These are phyloP conservation scores for Calocybe gambosa DNA, from an alignment of 1,284 basidiomycete genomes.

Conservation along the genomic window DNA sequence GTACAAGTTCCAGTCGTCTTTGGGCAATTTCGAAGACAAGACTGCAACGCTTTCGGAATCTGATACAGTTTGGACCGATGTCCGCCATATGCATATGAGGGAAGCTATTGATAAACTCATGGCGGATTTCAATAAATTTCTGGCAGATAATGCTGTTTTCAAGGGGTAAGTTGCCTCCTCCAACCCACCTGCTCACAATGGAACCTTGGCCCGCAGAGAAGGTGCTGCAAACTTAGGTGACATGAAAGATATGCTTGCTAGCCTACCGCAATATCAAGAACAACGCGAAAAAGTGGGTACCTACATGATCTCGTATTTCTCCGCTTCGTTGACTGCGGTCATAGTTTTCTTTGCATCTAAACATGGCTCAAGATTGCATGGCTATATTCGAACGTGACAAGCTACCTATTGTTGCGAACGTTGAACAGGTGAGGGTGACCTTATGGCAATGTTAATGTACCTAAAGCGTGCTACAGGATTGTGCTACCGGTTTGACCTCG, in stretches of 20 bases:
- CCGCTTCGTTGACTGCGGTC: not conserved
- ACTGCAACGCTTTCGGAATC: constrained; percentile 78
- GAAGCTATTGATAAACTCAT: constrained; percentile 97
- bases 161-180: constrained; percentile 50
- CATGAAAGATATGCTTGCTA: constrained; percentile 99
- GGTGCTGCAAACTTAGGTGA: constrained; percentile 90
- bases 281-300: constrained; percentile 82
- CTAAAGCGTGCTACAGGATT: constrained; percentile 49
- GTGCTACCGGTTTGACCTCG: constrained; percentile 83
- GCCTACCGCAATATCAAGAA: constrained; percentile 91
- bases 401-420: constrained; percentile 79
- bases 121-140: constrained; percentile 90
- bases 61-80: constrained; percentile 87
- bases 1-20: constrained; percentile 83
- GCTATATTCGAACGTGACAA: constrained; percentile 85
- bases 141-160: constrained; percentile 91
- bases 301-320: not conserved
- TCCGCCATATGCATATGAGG: constrained; percentile 97
- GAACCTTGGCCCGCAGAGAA: constrained; percentile 36
- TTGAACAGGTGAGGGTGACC: constrained; percentile 76
- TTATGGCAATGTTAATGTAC: not conserved
- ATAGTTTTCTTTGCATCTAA: constrained; percentile 93
- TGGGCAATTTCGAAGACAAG: constrained; percentile 84
- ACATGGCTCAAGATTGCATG: constrained; percentile 99
- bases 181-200: constrained; percentile 2